Percentiles rank a stretch among this genome's conserved stretches.
Conservation (phyloP, 805 yeast genomes). For the Hanseniaspora nectarophila region DNA sequence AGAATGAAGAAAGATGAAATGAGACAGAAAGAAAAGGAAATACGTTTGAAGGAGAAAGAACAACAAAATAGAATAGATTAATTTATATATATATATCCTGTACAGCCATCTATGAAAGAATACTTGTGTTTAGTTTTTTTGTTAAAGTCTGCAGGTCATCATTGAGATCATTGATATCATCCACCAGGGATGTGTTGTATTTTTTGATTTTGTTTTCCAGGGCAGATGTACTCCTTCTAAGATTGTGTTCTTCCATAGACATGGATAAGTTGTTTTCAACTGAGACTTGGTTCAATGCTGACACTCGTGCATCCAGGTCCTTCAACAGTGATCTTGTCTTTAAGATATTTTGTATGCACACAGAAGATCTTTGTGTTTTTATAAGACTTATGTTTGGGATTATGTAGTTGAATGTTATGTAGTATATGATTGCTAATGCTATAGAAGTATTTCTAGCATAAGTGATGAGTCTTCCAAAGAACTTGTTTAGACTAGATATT, state of each 20-base stretch:
- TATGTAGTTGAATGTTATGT: slow-evolving; percentile 4
- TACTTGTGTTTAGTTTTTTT: background rate
- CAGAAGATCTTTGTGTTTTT: background rate
- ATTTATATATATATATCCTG: background rate
- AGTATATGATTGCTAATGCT: background rate
- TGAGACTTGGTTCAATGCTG: background rate
- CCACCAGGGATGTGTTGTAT: background rate
- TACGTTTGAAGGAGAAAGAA: background rate
- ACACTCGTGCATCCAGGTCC: background rate
- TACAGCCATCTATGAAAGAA: background rate
- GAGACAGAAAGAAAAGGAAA: background rate
- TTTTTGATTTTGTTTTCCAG: background rate
- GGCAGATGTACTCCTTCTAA: background rate
- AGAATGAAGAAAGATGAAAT: background rate
- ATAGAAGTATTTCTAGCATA: background rate
- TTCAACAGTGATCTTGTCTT: background rate
- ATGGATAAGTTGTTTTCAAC: background rate
- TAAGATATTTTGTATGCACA: background rate
- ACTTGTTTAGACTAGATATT: background rate
- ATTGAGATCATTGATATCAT: background rate
- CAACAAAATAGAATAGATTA: no score
- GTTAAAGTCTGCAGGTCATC: background rate
- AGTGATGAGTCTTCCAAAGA: background rate
- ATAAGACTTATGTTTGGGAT: slow-evolving; percentile 1
- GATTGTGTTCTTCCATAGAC: background rate